Base-by-base conservation (phyloP, 208 protist genomes). In the Trypanosoma theileri region DNA sequence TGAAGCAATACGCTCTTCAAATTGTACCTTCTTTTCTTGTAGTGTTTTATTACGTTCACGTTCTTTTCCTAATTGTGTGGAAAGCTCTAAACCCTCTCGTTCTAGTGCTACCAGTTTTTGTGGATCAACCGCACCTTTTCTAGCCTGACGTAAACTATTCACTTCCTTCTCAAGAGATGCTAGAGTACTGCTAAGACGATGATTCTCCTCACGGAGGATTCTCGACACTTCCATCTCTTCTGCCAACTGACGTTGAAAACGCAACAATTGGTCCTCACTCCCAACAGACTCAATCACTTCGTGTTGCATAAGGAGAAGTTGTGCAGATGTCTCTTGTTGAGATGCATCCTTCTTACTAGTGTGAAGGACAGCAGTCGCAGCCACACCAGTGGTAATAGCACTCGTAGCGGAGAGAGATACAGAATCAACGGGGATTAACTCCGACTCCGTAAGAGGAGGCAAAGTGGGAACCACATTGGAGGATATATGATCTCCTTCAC, bases 191-290 rank as follows among this genome's bases (percentile, higher is more conserved):
- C 58, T 50, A 58, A 86, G 66, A 3, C 24, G 16, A 1, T 67
- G 28, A 41, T 86, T 91, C 40, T 81, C 70, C 7, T 69, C 45
- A 24, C 73, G 64, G 19, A 93, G 60, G 24, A n/a, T 35, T 11
- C 65, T 44, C 9, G 66, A 72, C 11, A 48, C 61, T 48, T 84
- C 75, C 85, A 91, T 89, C 71, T 91, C 85, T 50, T 86, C 83
- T 4, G 83, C 82, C 10, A 91, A 65, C 56, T 84, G 74, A 41
- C 73, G 75, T 59, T 94, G 85, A 46, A 91, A 88, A 22, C 82
- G 84, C 14, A 92, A 73, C 19, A 91, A 69, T 59, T 90, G 83
- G 0, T 62, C 66, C 28, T 73, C 59, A 52, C 35, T 44, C 3
- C 21, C 40, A 22, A 14, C 52, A 44, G 3, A 6, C 46, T 31